Evolutionary conservation across 805 yeast genomes (phyloP).

Genomic region (Metschnikowia dekortorum): DNA sequence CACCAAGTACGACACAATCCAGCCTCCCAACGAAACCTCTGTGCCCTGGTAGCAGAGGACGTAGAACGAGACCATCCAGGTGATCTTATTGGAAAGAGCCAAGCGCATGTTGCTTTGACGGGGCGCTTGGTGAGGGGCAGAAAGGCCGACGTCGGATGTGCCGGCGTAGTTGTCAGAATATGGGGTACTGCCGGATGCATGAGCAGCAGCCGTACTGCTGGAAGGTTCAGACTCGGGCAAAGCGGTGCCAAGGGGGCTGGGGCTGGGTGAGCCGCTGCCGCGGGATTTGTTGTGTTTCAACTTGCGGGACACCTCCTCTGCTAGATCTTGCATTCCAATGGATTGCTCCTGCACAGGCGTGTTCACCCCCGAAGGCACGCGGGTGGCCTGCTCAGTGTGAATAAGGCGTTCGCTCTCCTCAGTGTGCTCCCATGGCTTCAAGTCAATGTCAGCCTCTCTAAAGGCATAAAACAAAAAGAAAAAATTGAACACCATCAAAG

Average conservation of each 20-base stretch:
- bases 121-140: not conserved
- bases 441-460: slow-evolving; percentile 15
- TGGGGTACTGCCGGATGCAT: too few species aligned
- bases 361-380: not conserved
- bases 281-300: not conserved
- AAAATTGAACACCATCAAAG: slow-evolving; percentile 12
- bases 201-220: too few species aligned
- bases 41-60: slow-evolving; percentile 20
- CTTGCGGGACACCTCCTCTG: not conserved
- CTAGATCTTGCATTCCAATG: slow-evolving; percentile 8
- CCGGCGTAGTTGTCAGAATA: not conserved
- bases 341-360: slow-evolving; percentile 5
- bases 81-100: slow-evolving; percentile 16
- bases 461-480: slow-evolving; percentile 11
- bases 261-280: not conserved
- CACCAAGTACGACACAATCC: slow-evolving; percentile 22
- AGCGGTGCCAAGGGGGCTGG: too few species aligned
- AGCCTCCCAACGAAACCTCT: slow-evolving; percentile 22
- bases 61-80: slow-evolving; percentile 20
- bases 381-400: not conserved
- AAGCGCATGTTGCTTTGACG: slow-evolving; percentile 7
- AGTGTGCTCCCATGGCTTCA: slow-evolving; percentile 14
- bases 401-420: slow-evolving; percentile 8
- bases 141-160: not conserved
- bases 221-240: too few species aligned